These are phyloP conservation scores for Colletotrichum paranaense DNA, from an alignment of 2,329 filamentous ascomycete genomes.

Conservation along the genomic window DNA sequence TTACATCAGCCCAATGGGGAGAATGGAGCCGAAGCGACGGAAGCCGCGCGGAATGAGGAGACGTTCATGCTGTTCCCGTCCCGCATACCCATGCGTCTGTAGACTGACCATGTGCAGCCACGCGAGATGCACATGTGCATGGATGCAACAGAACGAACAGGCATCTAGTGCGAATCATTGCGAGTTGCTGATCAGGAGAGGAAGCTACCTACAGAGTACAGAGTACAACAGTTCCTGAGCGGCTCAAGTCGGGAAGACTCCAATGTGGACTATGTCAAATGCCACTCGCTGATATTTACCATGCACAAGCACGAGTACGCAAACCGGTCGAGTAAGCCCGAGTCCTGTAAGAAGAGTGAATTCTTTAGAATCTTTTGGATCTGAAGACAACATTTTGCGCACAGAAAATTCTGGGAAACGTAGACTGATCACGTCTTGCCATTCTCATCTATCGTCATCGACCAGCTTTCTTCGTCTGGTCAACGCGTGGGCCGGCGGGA, in stretches of 20 bases:
- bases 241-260: neutral
- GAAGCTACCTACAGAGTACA: neutral
- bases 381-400: no score
- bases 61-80: neutral
- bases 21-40: neutral
- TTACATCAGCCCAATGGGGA: neutral
- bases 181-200: neutral
- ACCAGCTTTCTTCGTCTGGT: neutral
- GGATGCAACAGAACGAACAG: conserved; percentile 25
- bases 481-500: neutral
- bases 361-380: neutral
- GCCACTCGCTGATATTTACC: neutral
- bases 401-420: neutral
- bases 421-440: neutral
- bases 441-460: neutral
- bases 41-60: neutral
- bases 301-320: neutral
- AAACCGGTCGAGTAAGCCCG: no score
- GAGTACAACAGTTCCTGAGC: neutral
- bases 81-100: neutral
- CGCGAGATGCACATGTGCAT: neutral
- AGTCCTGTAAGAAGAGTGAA: neutral
- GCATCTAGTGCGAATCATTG: conserved; percentile 1
- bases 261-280: neutral
- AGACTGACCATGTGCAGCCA: conserved; percentile 4